Evolutionary conservation across 1,284 basidiomycete species (phyloP).

Genomic region (Omphalotus olearius): DNA sequence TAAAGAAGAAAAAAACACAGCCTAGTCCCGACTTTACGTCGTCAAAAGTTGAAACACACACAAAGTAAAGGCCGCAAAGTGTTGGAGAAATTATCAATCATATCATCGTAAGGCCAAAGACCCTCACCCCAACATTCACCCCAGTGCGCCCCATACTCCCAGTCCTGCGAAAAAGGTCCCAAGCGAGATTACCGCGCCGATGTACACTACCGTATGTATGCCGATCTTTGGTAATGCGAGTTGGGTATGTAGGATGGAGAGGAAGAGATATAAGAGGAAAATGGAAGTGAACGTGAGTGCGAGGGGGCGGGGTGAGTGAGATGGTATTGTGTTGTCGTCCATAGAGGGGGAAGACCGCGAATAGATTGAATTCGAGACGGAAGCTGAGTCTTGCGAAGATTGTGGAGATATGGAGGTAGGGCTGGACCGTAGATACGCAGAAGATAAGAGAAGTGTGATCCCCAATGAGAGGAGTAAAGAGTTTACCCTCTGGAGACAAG

Average conservation of each 20-base stretch:
- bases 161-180: constrained; percentile 65
- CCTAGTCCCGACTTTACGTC: no score
- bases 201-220: constrained; percentile 66
- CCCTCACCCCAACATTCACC: constrained; percentile 25
- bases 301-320: no score
- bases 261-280: constrained; percentile 42
- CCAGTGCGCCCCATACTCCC: constrained; percentile 60
- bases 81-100: no score
- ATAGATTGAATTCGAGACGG: no score
- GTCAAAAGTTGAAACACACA: no score
- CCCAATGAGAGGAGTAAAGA: constrained; percentile 65
- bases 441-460: constrained; percentile 57
- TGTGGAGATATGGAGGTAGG: constrained; percentile 11
- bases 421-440: constrained; percentile 51
- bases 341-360: no score
- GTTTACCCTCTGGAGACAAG: constrained; percentile 69
- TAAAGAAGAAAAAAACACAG: no score
- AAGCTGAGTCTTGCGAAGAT: constrained; percentile 8
- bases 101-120: no score
- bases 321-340: no score
- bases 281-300: constrained; percentile 25
- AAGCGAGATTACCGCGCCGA: constrained; percentile 56
- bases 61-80: no score
- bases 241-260: constrained; percentile 58
- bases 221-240: constrained; percentile 61